These are phyloP conservation scores for Diplodia scrobiculata DNA, from an alignment of 2,329 filamentous ascomycete genomes.

Conservation along the genomic window DNA sequence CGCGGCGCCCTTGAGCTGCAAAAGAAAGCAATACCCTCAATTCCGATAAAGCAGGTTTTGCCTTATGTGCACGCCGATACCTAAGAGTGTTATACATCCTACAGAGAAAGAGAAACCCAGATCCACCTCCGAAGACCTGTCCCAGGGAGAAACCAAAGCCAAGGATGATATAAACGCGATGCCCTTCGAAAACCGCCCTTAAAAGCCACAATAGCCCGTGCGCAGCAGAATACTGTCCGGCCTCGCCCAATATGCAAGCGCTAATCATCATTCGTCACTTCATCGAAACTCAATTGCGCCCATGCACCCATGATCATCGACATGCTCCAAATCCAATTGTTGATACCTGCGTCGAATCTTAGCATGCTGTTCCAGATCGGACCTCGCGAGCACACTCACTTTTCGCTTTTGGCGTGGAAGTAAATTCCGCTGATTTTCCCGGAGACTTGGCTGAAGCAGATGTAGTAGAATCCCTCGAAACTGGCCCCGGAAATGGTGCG, in stretches of 20 bases:
- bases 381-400: conserved; percentile 60
- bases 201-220: conserved; percentile 12
- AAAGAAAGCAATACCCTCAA: conserved; percentile 8
- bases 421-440: conserved; percentile 92
- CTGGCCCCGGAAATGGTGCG: conserved; percentile 89
- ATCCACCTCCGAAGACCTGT: conserved; percentile 24
- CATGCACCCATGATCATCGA: conserved; percentile 80
- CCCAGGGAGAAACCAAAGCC: conserved; percentile 28
- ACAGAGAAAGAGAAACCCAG: conserved; percentile 21
- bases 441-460: conserved; percentile 91
- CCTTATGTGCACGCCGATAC: conserved; percentile 28
- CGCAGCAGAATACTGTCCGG: conserved; percentile 7
- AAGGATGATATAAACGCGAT: conserved; percentile 27
- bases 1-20: neutral
- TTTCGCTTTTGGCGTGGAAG: conserved; percentile 97
- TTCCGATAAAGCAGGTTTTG: conserved; percentile 26
- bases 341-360: conserved; percentile 67
- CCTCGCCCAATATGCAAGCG: conserved; percentile 28
- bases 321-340: conserved; percentile 86
- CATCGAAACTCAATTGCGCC: conserved; percentile 85
- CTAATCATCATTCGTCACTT: conserved; percentile 42
- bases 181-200: conserved; percentile 20
- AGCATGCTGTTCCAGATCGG: neutral
- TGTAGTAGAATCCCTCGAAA: conserved; percentile 99
- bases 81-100: conserved; percentile 29